Base-by-base conservation (phyloP, 495 filamentous ascomycete species). In the Chaetomium fimeti region DNA sequence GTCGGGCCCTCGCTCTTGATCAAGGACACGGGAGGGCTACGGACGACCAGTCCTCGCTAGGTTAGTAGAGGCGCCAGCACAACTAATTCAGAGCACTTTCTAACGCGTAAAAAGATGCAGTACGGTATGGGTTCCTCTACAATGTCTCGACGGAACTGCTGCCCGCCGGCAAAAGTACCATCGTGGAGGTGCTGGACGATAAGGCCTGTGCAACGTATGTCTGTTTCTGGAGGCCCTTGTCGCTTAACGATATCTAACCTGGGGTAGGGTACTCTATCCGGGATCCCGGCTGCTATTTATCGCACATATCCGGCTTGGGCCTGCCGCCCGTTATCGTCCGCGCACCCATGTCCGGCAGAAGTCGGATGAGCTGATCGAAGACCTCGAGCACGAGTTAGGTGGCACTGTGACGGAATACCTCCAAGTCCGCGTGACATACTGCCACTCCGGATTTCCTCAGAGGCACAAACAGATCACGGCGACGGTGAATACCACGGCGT, bases 331-430 rank as follows among this genome's bases (percentile, higher is more conserved):
- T 27, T 43, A 56, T 15, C 63, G 40, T 18, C 29, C 18, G 25
- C 63, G 52, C n/a, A 55, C 64, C 9, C 69, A 71, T 52, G 42
- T 60, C 2, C 73, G 71, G 49, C 74, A 71, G 66, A 75, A 66
- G 51, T 78, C 83, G 2, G 78, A 81, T 32, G 75, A 79, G 43
- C 74, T 85, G 15, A 81, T 85, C 2, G 75, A 81, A 32, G 79
- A 83, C 56, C 72, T 85, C 20, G 80, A 84, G 57, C 70, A 67
- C 27, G 74, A 81, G 43, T 72, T 85, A 4, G 81, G 82, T n/a
- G 70, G 71, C 42, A 69, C 69, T 11, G 61, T 61, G 51, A 74
- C 67, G 1, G 69, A 77, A 27, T 84, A 81, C 60, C 51, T 83
- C n/a, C 75, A 73, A n/a, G 73, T 83, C 22, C 70, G 75, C 20